Percentiles rank a stretch among this genome's conserved stretches.
phyloP scores from a whole-genome alignment of 768 basidiomycete species.

The Hericium alpestre region DNA sequence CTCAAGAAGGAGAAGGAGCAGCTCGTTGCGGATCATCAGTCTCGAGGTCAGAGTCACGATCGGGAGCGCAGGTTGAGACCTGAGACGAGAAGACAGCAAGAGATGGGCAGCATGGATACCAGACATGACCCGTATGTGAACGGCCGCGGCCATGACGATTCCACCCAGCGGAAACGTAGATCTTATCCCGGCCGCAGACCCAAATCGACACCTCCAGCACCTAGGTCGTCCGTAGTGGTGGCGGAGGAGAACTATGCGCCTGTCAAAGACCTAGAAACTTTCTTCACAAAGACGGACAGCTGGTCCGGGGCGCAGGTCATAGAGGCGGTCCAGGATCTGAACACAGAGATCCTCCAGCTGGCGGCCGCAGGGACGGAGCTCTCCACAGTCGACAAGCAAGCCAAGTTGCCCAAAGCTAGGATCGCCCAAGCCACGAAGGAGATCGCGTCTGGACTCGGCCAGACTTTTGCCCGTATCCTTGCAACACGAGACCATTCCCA shows the following conservation, averaged over 20 bases:
- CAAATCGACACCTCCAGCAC: slow-evolving; percentile 16
- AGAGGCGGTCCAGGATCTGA: slow-evolving; percentile 70
- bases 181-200: slow-evolving; percentile 12
- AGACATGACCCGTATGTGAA: slow-evolving; percentile 5
- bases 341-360: slow-evolving; percentile 73
- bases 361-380: slow-evolving; percentile 66
- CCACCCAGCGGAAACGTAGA: slow-evolving; percentile 3
- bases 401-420: slow-evolving; percentile 29
- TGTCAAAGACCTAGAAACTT: slow-evolving; percentile 47
- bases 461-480: slow-evolving; percentile 49
- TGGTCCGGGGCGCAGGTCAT: slow-evolving; percentile 75
- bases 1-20: slow-evolving; percentile 24
- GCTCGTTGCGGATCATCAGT: slow-evolving; percentile 4
- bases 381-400: slow-evolving; percentile 38
- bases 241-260: slow-evolving; percentile 49
- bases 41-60: slow-evolving; percentile 10
- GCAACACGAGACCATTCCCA: slow-evolving; percentile 58
- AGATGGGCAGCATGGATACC: slow-evolving; percentile 7
- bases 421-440: slow-evolving; percentile 46
- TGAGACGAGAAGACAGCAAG: slow-evolving; percentile 12
- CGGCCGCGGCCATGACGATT: slow-evolving; percentile 9
- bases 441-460: slow-evolving; percentile 53
- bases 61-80: slow-evolving; percentile 10
- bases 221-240: slow-evolving; percentile 10
- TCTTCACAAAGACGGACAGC: slow-evolving; percentile 60